phyloP scores from a whole-genome alignment of 2,329 filamentous ascomycete genomes.

The Colletotrichum gloeosporioides region DNA sequence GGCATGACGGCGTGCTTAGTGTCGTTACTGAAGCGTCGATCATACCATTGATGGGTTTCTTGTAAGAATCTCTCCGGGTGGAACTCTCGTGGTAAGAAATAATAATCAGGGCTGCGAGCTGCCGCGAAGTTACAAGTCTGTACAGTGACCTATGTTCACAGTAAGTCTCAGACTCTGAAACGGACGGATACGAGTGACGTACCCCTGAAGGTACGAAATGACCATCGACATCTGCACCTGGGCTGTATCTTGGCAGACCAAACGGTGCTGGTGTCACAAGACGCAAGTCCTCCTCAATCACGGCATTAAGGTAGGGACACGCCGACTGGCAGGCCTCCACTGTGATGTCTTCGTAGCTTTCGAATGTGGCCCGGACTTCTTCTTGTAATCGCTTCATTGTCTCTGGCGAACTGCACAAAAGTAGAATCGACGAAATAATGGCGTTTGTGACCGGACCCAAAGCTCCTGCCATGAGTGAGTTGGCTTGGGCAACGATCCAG shows the following conservation, averaged over 20 bases:
- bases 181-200: rapidly evolving
- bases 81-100: not conserved
- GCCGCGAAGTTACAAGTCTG: not conserved
- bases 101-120: not conserved
- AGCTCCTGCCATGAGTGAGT: not conserved
- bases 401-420: not conserved
- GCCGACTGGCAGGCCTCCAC: not conserved
- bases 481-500: not conserved
- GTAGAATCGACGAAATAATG: not conserved
- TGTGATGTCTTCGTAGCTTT: not conserved
- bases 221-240: not conserved
- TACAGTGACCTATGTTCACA: not conserved
- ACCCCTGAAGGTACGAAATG: not conserved
- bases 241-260: not conserved
- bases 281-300: not conserved
- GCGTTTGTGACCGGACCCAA: not conserved
- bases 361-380: not conserved
- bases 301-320: not conserved
- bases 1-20: not conserved
- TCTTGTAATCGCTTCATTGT: not conserved
- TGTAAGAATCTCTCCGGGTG: not conserved
- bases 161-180: rapidly evolving
- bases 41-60: not conserved
- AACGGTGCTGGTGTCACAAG: not conserved
- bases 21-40: not conserved